Percentiles rank a stretch among this genome's conserved stretches.
Evolutionary conservation across 2,329 filamentous ascomycete genomes (phyloP).

Genomic region (Tolypocladium cylindrosporum): DNA sequence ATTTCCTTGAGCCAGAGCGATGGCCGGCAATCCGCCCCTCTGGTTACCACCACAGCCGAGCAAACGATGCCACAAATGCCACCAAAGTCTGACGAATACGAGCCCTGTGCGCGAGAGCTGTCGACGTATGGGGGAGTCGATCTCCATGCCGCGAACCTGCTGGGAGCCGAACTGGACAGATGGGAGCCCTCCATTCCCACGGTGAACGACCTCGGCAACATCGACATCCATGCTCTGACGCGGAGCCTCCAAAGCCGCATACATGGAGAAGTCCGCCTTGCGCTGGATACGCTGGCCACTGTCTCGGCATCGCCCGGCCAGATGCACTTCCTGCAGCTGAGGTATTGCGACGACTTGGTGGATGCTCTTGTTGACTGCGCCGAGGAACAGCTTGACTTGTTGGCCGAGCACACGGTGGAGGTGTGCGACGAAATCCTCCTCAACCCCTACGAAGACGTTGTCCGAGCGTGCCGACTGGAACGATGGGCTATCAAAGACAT

Average conservation of each 20-base stretch:
- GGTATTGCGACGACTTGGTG: slow-evolving; percentile 76
- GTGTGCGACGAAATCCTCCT: slow-evolving; percentile 81
- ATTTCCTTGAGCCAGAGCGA: slow-evolving; percentile 29
- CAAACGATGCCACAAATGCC: slow-evolving; percentile 27
- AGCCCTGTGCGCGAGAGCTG: slow-evolving; percentile 42
- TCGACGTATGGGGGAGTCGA: slow-evolving; percentile 64
- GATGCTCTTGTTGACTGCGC: slow-evolving; percentile 85
- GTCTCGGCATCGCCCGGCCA: slow-evolving; percentile 53
- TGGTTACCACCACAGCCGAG: slow-evolving; percentile 12
- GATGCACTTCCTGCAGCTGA: slow-evolving; percentile 55
- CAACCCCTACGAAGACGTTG: slow-evolving; percentile 76
- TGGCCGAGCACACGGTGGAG: slow-evolving; percentile 78
- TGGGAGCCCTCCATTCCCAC: slow-evolving; percentile 67
- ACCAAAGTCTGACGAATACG: slow-evolving; percentile 41
- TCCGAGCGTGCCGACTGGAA: slow-evolving; percentile 69
- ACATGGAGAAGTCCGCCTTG: slow-evolving; percentile 78
- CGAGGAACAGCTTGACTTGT: slow-evolving; percentile 73
- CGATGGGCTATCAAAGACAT: slow-evolving; percentile 62
- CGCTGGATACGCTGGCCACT: slow-evolving; percentile 71
- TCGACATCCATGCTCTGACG: slow-evolving; percentile 83
- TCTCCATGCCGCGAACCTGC: slow-evolving; percentile 50
- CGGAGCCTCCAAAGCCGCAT: slow-evolving; percentile 86
- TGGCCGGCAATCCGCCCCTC: slow-evolving; percentile 13
- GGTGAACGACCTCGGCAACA: slow-evolving; percentile 69
- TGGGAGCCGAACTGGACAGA: slow-evolving; percentile 57